Percentiles rank a stretch among this genome's conserved stretches.
These are phyloP conservation scores for Naganishia vaughanmartiniae DNA, from an alignment of 768 basidiomycete species.

Conservation along the genomic window DNA sequence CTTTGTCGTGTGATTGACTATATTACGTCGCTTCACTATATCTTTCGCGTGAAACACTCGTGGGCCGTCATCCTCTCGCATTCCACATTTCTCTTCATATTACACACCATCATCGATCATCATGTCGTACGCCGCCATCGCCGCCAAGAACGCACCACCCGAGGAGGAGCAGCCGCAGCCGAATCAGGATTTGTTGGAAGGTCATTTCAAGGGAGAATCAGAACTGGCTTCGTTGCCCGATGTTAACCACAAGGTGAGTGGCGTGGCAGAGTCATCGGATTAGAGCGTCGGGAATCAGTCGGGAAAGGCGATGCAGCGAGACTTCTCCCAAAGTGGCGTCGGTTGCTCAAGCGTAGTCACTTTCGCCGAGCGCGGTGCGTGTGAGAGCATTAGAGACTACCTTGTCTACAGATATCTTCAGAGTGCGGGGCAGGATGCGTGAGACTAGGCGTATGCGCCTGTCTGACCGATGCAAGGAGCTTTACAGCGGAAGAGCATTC, in stretches of 20 bases:
- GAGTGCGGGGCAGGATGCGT: no score
- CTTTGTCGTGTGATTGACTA: conserved; percentile 2
- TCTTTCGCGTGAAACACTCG: neutral
- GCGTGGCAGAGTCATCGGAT: no score
- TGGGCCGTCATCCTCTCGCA: neutral
- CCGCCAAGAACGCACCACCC: conserved; percentile 59
- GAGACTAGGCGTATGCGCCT: no score
- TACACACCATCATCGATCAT: conserved; percentile 5
- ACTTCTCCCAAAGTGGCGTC: neutral
- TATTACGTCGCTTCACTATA: neutral
- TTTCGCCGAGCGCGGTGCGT: no score
- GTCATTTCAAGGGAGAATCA: conserved; percentile 52
- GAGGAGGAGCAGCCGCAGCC: conserved; percentile 60
- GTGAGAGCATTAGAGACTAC: no score
- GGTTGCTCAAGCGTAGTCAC: neutral
- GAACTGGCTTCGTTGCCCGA: conserved; percentile 51
- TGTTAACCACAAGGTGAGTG: conserved; percentile 55
- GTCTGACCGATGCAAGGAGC: no score
- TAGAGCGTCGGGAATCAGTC: no score
- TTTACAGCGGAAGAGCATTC: no score
- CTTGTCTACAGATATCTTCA: no score
- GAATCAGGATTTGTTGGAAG: conserved; percentile 65
- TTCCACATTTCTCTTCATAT: neutral
- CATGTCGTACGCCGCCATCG: conserved; percentile 74
- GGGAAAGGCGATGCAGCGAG: no score